Evolutionary conservation across 2,329 filamentous ascomycete species (phyloP).

Genomic region (Colletotrichum ledebouriae): DNA sequence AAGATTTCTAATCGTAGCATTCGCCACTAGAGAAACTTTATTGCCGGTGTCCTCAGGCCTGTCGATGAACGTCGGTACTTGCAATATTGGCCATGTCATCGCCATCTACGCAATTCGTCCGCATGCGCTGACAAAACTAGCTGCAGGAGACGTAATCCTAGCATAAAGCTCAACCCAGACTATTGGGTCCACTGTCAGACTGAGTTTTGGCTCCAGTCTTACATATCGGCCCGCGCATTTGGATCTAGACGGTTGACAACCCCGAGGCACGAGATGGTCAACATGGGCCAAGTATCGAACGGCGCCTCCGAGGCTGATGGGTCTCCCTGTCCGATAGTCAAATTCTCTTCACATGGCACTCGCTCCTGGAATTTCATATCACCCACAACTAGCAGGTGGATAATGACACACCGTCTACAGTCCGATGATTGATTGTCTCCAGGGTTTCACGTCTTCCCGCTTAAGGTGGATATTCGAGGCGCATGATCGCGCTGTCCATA

Average conservation of each 20-base stretch:
- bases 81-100: constrained; percentile 1
- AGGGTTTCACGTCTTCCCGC: constrained; percentile 38
- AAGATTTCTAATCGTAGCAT: constrained; percentile 13
- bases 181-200: constrained; percentile 6
- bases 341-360: background rate
- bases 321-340: background rate
- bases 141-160: constrained; percentile 23
- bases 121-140: constrained; percentile 2
- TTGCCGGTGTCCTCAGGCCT: background rate
- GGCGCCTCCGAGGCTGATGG: constrained; percentile 21
- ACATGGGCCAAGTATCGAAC: constrained; percentile 15
- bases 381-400: constrained; percentile 15
- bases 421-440: constrained; percentile 26
- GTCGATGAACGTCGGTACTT: constrained; percentile 17
- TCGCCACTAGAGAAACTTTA: background rate
- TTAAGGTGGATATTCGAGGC: constrained; percentile 34
- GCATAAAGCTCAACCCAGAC: constrained; percentile 11
- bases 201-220: constrained; percentile 13
- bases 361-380: constrained; percentile 10
- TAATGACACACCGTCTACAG: background rate
- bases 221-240: constrained; percentile 11
- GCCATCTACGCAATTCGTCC: background rate
- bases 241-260: constrained; percentile 4
- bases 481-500: constrained; percentile 30
- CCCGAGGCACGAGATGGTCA: background rate